Conservation (phyloP, 805 yeast genomes). For the Teunomyces kruisii region DNA sequence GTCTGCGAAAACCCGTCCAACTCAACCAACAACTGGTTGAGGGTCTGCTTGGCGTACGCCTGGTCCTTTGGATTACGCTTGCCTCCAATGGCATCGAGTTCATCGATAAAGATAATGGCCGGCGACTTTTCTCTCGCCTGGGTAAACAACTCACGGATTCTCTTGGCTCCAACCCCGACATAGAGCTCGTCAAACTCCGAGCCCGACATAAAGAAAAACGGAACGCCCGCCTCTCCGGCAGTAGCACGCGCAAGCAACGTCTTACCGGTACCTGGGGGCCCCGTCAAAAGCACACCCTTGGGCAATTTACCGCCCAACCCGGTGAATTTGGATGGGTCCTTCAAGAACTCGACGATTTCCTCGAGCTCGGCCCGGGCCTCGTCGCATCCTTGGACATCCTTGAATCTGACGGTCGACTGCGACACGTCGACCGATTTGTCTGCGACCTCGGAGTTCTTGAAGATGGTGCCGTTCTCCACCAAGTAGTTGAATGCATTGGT, state of each 20-base stretch:
- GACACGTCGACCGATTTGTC: slow-evolving; percentile 83
- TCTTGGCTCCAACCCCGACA: slow-evolving; percentile 98
- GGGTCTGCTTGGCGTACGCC: slow-evolving; percentile 96
- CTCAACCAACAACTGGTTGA: slow-evolving; percentile 93
- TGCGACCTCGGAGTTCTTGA: slow-evolving; percentile 68
- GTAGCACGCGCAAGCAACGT: slow-evolving; percentile 95
- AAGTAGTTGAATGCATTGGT: slow-evolving; percentile 74
- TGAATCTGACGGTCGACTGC: slow-evolving; percentile 81
- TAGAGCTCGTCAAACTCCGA: slow-evolving; percentile 97
- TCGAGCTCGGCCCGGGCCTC: slow-evolving; percentile 97
- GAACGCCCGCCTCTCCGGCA: slow-evolving; percentile 99
- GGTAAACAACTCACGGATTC: slow-evolving; percentile 89
- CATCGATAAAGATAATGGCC: slow-evolving; percentile 95
- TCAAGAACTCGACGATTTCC: slow-evolving; percentile 95
- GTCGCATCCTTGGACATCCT: slow-evolving; percentile 96
- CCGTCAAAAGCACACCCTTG: slow-evolving; percentile 93
- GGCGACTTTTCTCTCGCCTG: slow-evolving; percentile 96
- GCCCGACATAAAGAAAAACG: slow-evolving; percentile 97
- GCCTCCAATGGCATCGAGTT: slow-evolving; percentile 98
- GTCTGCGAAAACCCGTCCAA: slow-evolving; percentile 93
- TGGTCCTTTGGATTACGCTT: slow-evolving; percentile 96
- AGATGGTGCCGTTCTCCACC: slow-evolving; percentile 78
- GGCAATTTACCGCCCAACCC: slow-evolving; percentile 97
- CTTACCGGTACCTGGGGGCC: slow-evolving; percentile 99
- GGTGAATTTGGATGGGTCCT: slow-evolving; percentile 94